Base-by-base conservation (phyloP, 2,329 filamentous ascomycete species). In the Trichoderma koningii region DNA sequence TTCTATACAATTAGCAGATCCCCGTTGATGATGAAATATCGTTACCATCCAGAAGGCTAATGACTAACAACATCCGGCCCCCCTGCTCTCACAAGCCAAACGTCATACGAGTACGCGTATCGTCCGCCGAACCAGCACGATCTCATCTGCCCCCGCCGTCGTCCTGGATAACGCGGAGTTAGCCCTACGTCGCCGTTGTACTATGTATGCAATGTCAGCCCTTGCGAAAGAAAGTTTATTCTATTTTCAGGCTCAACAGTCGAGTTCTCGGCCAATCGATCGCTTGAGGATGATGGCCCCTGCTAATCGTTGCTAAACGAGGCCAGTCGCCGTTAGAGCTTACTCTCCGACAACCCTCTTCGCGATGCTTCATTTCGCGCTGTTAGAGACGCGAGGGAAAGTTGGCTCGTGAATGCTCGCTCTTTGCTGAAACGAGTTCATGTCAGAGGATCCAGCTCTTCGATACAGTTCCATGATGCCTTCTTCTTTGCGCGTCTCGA, bases 201-300 rank as follows among this genome's bases (percentile, higher is more conserved):
- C 10, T 14, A 38, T 38, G 30, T 34, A 19, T 51, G 45, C 34
- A 34, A 28, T 28, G 60, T 63, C 28, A 63, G 60, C 60, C 26
- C 41, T 63, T 63, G 17, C 30, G 7, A 1, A 53, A 47, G 30
- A 15, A 38, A 47, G 42, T 38, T 44, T 26, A 38, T 30, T 26
- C 60, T 63, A 63, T 55, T 47, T 62, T 44, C 41, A 63, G 44
- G 48, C 56, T 26, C 44, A 63, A 23, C 50, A 12, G 4, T 19
- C 51, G 38, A 26, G 21, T 6, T 6, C 3, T 53, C 50, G 50
- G 60, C 26, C 15, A 28, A 19, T 63, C 50, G 60, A 50, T 45
- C 38, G 28, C 55, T 48, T 23, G 21, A 50, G 28, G 38, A 23
- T 44, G 19, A 48, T 41, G 34, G 34, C 19, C 21, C 26, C n/a